Percentiles rank a stretch among this genome's conserved stretches.
Conservation (phyloP, 1,284 basidiomycete species). For the Apiotrichum domesticum region DNA sequence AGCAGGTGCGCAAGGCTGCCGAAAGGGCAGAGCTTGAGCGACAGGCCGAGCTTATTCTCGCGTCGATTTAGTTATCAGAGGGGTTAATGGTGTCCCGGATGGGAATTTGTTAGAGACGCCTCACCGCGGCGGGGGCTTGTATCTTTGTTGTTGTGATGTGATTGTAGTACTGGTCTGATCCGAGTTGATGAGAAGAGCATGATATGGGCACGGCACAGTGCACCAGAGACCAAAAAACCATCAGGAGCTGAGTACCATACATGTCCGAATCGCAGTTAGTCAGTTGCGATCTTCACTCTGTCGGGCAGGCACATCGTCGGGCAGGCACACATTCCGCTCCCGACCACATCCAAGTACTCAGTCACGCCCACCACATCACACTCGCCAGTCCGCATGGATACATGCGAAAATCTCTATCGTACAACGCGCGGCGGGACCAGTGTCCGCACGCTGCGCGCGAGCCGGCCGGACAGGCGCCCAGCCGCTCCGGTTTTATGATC, state of each 20-base stretch:
- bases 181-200: too few species aligned
- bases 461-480: too few species aligned
- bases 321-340: too few species aligned
- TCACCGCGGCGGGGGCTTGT: neutral
- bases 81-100: neutral
- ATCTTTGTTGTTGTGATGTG: neutral
- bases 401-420: slow-evolving; percentile 15
- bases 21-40: slow-evolving; percentile 38
- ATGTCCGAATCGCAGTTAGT: too few species aligned
- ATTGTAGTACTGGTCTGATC: neutral
- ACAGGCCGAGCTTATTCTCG: slow-evolving; percentile 41
- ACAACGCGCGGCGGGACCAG: slow-evolving; percentile 3
- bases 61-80: slow-evolving; percentile 22
- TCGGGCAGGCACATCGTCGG: too few species aligned
- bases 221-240: too few species aligned
- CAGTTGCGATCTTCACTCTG: too few species aligned
- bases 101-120: neutral
- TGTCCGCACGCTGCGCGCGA: neutral
- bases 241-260: too few species aligned
- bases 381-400: slow-evolving; percentile 3
- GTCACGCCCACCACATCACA: neutral
- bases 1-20: slow-evolving; percentile 30
- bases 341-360: too few species aligned
- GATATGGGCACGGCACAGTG: too few species aligned
- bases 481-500: too few species aligned